Conservation (phyloP, 108 stramenopile species). For the Fragilariopsis cylindrus region DNA sequence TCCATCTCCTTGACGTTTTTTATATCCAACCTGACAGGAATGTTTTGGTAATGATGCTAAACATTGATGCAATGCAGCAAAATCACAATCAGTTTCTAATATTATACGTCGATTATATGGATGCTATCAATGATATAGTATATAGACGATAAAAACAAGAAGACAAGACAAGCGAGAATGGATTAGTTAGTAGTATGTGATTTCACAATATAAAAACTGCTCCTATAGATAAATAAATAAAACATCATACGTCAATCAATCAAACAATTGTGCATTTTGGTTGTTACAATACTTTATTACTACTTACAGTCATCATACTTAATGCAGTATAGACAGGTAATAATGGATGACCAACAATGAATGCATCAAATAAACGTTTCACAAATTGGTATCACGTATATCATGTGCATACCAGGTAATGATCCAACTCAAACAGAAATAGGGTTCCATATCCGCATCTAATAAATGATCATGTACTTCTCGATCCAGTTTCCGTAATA, state of each 20-base stretch:
- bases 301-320: slow-evolving; percentile 63
- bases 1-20: slow-evolving; percentile 48
- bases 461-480: slow-evolving; percentile 73
- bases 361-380: slow-evolving; percentile 89
- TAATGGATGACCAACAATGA: slow-evolving; percentile 79
- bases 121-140: slow-evolving; percentile 20
- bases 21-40: slow-evolving; percentile 77
- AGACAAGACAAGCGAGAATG: too few relatives aligned
- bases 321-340: slow-evolving; percentile 78
- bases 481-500: slow-evolving; percentile 58
- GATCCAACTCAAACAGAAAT: slow-evolving; percentile 86
- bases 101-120: slow-evolving; percentile 76
- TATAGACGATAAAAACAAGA: too few relatives aligned
- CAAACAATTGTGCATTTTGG: too few relatives aligned
- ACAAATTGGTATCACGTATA: slow-evolving; percentile 80
- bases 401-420: slow-evolving; percentile 94
- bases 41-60: slow-evolving; percentile 76
- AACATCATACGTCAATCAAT: too few relatives aligned
- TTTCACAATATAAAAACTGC: too few relatives aligned
- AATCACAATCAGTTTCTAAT: slow-evolving; percentile 83
- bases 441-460: slow-evolving; percentile 88
- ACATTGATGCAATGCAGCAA: slow-evolving; percentile 80
- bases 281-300: too few relatives aligned
- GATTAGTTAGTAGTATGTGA: too few relatives aligned
- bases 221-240: too few relatives aligned